These are phyloP conservation scores for Penicillium expansum DNA, from an alignment of 2,329 filamentous ascomycete genomes.

Conservation along the genomic window DNA sequence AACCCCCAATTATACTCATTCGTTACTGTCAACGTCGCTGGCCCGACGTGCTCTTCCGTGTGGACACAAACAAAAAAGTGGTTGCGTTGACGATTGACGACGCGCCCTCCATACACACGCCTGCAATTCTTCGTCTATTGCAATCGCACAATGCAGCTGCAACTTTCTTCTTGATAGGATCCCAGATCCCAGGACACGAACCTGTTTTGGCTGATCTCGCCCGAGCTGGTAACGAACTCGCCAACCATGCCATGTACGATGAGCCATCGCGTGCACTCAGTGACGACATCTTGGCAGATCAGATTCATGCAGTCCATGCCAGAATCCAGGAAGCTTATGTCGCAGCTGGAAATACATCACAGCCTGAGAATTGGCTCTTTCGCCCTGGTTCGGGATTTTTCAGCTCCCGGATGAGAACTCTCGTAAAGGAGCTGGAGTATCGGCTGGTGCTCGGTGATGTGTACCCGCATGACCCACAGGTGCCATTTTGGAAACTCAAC, in stretches of 20 bases:
- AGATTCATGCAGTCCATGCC: constrained; percentile 65
- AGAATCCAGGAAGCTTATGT: constrained; percentile 59
- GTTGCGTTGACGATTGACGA: constrained; percentile 87
- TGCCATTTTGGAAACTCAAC: constrained; percentile 67
- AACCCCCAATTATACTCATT: constrained; percentile 71
- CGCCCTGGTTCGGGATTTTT: constrained; percentile 84
- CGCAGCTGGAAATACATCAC: constrained; percentile 26
- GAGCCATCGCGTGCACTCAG: constrained; percentile 66
- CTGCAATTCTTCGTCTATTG: constrained; percentile 68
- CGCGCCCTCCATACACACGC: constrained; percentile 70
- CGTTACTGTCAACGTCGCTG: constrained; percentile 67
- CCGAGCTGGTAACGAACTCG: constrained; percentile 67
- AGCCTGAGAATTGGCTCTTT: constrained; percentile 64
- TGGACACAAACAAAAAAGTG: constrained; percentile 58
- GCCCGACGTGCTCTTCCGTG: constrained; percentile 77
- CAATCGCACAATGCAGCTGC: constrained; percentile 65
- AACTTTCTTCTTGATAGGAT: constrained; percentile 87
- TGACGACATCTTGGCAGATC: constrained; percentile 56
- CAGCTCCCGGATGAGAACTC: constrained; percentile 63
- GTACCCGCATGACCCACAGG: constrained; percentile 90
- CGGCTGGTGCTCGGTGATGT: constrained; percentile 75
- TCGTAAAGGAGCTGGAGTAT: constrained; percentile 63
- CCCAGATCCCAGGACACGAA: constrained; percentile 62
- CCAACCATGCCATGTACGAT: constrained; percentile 87
- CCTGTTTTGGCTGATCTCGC: constrained; percentile 57